phyloP scores from a whole-genome alignment of 2,329 filamentous ascomycete species.

The Sphaceloma murrayae region DNA sequence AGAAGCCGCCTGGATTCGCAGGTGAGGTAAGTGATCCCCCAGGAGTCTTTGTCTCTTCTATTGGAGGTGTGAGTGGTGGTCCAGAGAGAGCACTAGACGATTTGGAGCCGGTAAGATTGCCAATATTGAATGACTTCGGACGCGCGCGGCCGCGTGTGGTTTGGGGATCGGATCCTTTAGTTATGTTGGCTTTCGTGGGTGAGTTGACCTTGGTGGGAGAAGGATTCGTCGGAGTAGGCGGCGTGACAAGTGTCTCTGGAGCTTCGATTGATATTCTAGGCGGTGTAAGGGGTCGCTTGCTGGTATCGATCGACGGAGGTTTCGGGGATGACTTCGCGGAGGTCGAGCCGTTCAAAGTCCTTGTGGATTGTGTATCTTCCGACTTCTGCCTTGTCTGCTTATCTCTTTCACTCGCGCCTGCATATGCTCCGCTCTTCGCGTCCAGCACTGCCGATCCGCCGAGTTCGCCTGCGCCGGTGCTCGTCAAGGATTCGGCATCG shows the following conservation, averaged over 20 bases:
- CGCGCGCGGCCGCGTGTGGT: constrained; percentile 4
- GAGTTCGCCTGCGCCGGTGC: not conserved
- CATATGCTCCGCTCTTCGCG: not conserved
- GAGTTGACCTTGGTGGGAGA: constrained; percentile 35
- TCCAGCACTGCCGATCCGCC: constrained; percentile 21
- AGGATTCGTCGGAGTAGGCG: constrained; percentile 50
- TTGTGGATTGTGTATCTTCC: constrained; percentile 31
- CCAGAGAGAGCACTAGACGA: constrained; percentile 65
- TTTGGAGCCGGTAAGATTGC: constrained; percentile 41
- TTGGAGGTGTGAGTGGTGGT: constrained; percentile 61
- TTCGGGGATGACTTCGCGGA: constrained; percentile 13
- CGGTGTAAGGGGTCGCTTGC: constrained; percentile 34
- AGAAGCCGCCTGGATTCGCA: constrained; percentile 57
- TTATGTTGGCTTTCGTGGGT: not conserved
- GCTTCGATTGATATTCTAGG: constrained; percentile 32
- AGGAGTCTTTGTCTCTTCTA: constrained; percentile 57
- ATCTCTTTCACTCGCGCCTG: constrained; percentile 6
- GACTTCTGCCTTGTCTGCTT: constrained; percentile 13
- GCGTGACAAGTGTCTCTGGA: constrained; percentile 52
- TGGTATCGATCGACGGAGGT: constrained; percentile 27
- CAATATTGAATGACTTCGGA: constrained; percentile 14
- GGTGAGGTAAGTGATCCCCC: constrained; percentile 43
- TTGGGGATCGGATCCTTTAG: not conserved
- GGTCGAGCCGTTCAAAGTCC: constrained; percentile 32
- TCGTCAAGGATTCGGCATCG: constrained; percentile 22